phyloP scores from a whole-genome alignment of 768 basidiomycete species.

The Porpolomopsis calyptriformis region DNA sequence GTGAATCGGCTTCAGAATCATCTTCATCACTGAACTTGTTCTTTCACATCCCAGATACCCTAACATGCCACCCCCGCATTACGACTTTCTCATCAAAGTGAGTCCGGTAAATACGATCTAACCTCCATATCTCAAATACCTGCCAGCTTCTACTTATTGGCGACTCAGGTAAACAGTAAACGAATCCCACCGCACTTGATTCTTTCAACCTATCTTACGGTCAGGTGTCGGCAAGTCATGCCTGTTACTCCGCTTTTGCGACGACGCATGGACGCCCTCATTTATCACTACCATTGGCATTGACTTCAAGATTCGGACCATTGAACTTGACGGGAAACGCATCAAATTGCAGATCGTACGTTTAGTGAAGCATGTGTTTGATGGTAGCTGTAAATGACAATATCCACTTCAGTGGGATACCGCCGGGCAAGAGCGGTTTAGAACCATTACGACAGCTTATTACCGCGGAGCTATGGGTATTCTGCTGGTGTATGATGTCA shows the following conservation, averaged over 20 bases:
- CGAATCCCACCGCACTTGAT: slow-evolving; percentile 7
- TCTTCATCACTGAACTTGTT: too few relatives aligned
- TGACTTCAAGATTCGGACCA: slow-evolving; percentile 98
- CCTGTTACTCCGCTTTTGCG: slow-evolving; percentile 92
- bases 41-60: too few relatives aligned
- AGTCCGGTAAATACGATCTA: slow-evolving; percentile 11
- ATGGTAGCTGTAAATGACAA: not conserved
- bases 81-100: slow-evolving; percentile 95
- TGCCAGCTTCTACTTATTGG: slow-evolving; percentile 86
- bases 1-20: too few relatives aligned
- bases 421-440: slow-evolving; percentile 96
- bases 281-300: slow-evolving; percentile 99
- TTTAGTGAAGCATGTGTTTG: slow-evolving; percentile 14
- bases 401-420: slow-evolving; percentile 78
- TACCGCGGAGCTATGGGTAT: slow-evolving; percentile 99
- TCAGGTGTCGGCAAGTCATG: slow-evolving; percentile 94
- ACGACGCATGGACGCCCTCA: slow-evolving; percentile 98
- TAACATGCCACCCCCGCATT: slow-evolving; percentile 82
- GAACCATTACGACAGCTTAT: slow-evolving; percentile 97
- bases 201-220: slow-evolving; percentile 3
- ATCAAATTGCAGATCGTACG: slow-evolving; percentile 98
- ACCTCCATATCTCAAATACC: slow-evolving; percentile 7
- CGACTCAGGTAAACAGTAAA: slow-evolving; percentile 65
- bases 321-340: slow-evolving; percentile 94
- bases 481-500: slow-evolving; percentile 96